Evolutionary conservation across 2,329 filamentous ascomycete genomes (phyloP), one percentile per base, ranked within the genome.

Genomic region (Diaporthe australafricana): DNA sequence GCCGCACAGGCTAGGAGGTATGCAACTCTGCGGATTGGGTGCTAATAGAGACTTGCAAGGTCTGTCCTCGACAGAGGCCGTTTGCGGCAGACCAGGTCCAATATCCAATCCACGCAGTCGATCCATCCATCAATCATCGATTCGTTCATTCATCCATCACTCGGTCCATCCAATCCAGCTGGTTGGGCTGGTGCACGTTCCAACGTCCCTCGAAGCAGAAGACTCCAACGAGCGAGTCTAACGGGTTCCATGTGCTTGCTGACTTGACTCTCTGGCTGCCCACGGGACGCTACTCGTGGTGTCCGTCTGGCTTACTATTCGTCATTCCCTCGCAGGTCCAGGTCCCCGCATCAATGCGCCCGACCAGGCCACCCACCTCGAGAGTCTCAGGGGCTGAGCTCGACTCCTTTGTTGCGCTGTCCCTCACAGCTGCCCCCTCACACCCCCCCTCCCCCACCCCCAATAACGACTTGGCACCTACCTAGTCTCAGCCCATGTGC

Each of bases 1-100:
- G 40, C 42, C 42, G 35, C 42, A 40, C 17, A 57, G 38, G 66
- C 30, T 35, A 25, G 71, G 68, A 72, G 71, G 71, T 72, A 72
- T 20, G 71, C 67, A 67, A 56, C 42, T 22, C 35, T 48, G 57
- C 22, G 55, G 42, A 32, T 70, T 60, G 45, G 63, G 22, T 66
- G 62, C 71, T 72, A 72, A 72, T 68, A 68, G 68, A 53, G 57
- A 30, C 66, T 32, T 55, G 40, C 38, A 70, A 62, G 53, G 50
- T 47, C 40, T 70, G 50, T 16, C 32, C 50, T 47, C 27, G 22
- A 62, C 25, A 53, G 47, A 27, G 60, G 70, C 38, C 60, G 45
- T 66, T 56, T 68, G 35, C 53, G 53, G 48, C 60, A 68, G 52
- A 35, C 56, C 66, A 55, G 40, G 53, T 35, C 32, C 32, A 35